Base-by-base conservation (phyloP, 192 early-diverging fungal genomes). In the Backusella psychrophila region DNA sequence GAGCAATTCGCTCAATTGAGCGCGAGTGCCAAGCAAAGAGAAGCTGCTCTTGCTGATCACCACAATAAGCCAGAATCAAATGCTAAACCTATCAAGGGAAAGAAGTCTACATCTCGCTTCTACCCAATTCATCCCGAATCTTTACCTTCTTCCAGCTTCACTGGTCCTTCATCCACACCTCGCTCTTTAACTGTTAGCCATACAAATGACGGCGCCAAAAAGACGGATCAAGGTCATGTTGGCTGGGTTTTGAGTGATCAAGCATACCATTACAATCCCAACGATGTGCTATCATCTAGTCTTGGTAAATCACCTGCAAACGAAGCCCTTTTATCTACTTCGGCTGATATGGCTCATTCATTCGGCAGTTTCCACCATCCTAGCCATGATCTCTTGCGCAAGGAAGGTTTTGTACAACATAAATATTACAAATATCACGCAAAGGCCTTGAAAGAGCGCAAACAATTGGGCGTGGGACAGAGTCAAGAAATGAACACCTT, bases 401-500 rank as follows among this genome's bases (percentile, higher is more conserved):
- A 98, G 83, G 95, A 96, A 82, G 97, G 97, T 11, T 99, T 97
- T 78, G 87, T 97, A 71, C 96, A 99, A 88, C 94, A 97, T 82
- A 97, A 96, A 81, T 99, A 99, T 82, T 89, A 92, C 80, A 94
- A 96, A 83, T 99, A 95, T 85, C 95, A 94, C 77, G 92, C 91
- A 76, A 94, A 96, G 87, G 97, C 97, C 38, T 84, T 97, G 46
- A 91, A 91, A 79, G 97, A 98, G 85, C 96, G 97, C 78, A 96
- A 96, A 84, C 89, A 90, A 69, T 86, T 92, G 12, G 97, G 97
- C 29, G 87, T 90, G 11, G 96, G 97, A 17, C 91, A 91, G 69
- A 94, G 91, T 38, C 95, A 94, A 75, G 96, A 97, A 80, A 99
- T 99, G 97, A 97, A 97, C 88, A 97, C 97, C 12, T 84, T 99